These are phyloP conservation scores for Mariannaea sp. DNA, from an alignment of 2,329 filamentous ascomycete species.

Conservation along the genomic window DNA sequence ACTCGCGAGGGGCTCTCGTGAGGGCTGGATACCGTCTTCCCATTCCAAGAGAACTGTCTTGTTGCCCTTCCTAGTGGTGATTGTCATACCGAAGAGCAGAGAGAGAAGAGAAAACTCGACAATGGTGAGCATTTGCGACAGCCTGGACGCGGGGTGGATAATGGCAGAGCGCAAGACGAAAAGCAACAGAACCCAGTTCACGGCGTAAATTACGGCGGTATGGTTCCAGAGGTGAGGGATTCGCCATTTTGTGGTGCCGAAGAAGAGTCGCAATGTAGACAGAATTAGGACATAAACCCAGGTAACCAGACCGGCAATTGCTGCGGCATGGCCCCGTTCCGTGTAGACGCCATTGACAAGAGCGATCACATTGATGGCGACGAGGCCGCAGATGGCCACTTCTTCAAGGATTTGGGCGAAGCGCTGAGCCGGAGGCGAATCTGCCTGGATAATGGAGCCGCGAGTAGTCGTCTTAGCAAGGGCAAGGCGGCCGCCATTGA, in stretches of 20 bases:
- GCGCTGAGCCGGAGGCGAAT: constrained; percentile 75
- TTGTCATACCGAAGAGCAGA: constrained; percentile 73
- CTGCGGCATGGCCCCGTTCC: constrained; percentile 60
- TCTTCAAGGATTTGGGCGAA: constrained; percentile 75
- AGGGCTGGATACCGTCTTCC: constrained; percentile 86
- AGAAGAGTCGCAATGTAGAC: constrained; percentile 71
- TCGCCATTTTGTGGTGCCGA: constrained; percentile 66
- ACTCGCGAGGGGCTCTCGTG: constrained; percentile 84
- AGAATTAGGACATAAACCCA: constrained; percentile 85
- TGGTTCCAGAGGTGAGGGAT: constrained; percentile 88
- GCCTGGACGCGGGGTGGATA: constrained; percentile 71
- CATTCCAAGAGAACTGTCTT: constrained; percentile 86
- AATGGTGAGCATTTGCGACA: constrained; percentile 68
- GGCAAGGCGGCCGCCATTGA: constrained; percentile 60
- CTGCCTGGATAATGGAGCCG: constrained; percentile 70
- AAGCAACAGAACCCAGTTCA: constrained; percentile 78
- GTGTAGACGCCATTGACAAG: constrained; percentile 66
- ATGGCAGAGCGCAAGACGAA: constrained; percentile 84
- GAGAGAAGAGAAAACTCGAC: constrained; percentile 76
- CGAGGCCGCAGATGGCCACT: constrained; percentile 71
- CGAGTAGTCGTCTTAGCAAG: constrained; percentile 65
- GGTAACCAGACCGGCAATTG: constrained; percentile 68
- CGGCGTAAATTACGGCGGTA: constrained; percentile 80
- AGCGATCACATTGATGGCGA: constrained; percentile 70
- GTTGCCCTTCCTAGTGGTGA: constrained; percentile 89